Percentiles rank a stretch among this genome's conserved stretches.
Evolutionary conservation across 441 rosid species (phyloP).

Genomic region (Bocquillonia castaneifolia): DNA sequence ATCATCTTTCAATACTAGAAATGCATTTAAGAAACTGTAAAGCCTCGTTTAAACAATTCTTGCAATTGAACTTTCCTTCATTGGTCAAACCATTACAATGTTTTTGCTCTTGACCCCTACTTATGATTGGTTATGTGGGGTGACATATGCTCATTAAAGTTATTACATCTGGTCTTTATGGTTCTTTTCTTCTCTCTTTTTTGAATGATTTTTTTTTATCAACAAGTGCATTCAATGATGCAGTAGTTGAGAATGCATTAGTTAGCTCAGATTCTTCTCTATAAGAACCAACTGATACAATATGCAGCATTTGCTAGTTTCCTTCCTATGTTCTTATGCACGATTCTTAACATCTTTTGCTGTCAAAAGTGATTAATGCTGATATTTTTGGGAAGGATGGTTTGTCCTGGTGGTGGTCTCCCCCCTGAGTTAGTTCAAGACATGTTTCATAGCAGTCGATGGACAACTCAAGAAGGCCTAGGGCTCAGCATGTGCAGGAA

Average conservation of each 20-base stretch:
- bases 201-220: no score
- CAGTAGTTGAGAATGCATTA: background rate
- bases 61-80: background rate
- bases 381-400: slow-evolving; percentile 55
- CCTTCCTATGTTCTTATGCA: background rate
- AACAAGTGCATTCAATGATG: background rate
- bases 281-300: background rate
- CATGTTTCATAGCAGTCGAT: slow-evolving; percentile 78
- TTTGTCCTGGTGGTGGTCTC: slow-evolving; percentile 87
- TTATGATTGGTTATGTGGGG: background rate
- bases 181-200: no score
- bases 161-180: background rate
- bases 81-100: background rate
- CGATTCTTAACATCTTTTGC: background rate
- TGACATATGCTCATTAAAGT: background rate
- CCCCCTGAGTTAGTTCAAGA: slow-evolving; percentile 87
- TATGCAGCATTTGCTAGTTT: background rate
- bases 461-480: slow-evolving; percentile 78
- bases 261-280: background rate
- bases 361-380: slow-evolving; percentile 9
- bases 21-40: background rate
- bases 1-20: background rate
- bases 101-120: background rate
- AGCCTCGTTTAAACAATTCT: background rate
- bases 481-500: slow-evolving; percentile 89